phyloP scores from a whole-genome alignment of 139 green algal species.

The Coelastrella sp. region DNA sequence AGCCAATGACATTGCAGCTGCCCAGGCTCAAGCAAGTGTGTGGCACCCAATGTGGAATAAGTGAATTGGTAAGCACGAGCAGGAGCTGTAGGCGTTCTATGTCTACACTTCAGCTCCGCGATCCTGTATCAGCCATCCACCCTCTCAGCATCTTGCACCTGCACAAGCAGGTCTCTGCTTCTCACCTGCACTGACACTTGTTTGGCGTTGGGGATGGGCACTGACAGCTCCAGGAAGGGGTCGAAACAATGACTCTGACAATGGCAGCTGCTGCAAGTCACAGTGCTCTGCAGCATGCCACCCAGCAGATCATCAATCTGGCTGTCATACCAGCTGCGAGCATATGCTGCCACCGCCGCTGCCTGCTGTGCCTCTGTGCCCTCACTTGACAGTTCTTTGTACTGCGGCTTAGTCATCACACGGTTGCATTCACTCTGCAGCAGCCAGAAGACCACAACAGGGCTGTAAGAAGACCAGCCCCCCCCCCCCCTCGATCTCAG shows the following conservation, averaged over 20 bases:
- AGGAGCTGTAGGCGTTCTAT: too few species aligned
- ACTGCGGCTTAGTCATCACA: constrained; percentile 58
- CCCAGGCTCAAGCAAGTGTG: too few species aligned
- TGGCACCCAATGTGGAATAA: too few species aligned
- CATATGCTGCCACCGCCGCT: constrained; percentile 68
- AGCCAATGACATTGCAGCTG: too few species aligned
- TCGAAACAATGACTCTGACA: constrained; percentile 81
- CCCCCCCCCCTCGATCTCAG: too few species aligned
- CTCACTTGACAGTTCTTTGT: constrained; percentile 70
- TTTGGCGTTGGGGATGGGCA: constrained; percentile 71
- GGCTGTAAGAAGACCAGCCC: background rate
- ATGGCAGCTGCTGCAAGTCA: constrained; percentile 75
- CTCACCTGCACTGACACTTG: constrained; percentile 40
- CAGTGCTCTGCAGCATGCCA: constrained; percentile 82
- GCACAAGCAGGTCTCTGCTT: background rate
- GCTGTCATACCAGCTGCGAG: constrained; percentile 71
- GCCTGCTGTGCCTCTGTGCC: constrained; percentile 75
- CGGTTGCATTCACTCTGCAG: constrained; percentile 69
- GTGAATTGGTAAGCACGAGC: too few species aligned
- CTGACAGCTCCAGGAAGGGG: constrained; percentile 78
- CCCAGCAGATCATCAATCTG: constrained; percentile 84
- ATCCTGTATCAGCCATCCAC: too few species aligned
- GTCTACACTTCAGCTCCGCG: too few species aligned
- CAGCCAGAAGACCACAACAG: background rate
- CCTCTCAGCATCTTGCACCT: background rate